Conservation (phyloP, 345 rosid species). For the Syzygium aqueum region DNA sequence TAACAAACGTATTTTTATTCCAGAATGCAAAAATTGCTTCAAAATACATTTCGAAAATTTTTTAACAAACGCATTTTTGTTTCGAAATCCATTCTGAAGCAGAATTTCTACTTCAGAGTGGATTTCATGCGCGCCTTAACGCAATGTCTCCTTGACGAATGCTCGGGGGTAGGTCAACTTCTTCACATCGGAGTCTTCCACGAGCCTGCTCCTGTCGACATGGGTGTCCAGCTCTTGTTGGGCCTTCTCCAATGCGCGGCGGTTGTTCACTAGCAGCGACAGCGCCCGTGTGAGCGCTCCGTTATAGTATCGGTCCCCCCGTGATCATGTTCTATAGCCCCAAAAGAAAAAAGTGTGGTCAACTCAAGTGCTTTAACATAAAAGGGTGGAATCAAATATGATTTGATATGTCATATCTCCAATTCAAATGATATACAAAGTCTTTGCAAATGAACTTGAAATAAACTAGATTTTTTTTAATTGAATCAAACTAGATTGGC, state of each 20-base stretch:
- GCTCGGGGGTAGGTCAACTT: slow-evolving; percentile 16
- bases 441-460: background rate
- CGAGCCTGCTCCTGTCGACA: slow-evolving; percentile 6
- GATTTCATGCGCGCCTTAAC: too few relatives aligned
- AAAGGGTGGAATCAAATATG: background rate
- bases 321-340: slow-evolving; percentile 4
- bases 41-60: too few relatives aligned
- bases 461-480: too few relatives aligned
- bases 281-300: slow-evolving; percentile 18
- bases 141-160: slow-evolving; percentile 11
- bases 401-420: background rate
- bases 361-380: background rate
- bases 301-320: slow-evolving; percentile 20
- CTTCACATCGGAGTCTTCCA: slow-evolving; percentile 11
- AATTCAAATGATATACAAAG: background rate
- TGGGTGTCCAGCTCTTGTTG: slow-evolving; percentile 17
- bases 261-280: slow-evolving; percentile 20
- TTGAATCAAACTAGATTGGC: background rate
- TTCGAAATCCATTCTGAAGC: too few relatives aligned
- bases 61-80: too few relatives aligned
- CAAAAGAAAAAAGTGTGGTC: background rate
- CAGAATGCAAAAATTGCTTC: too few relatives aligned
- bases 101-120: too few relatives aligned
- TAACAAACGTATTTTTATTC: too few relatives aligned
- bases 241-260: slow-evolving; percentile 1